Evolutionary conservation across 495 filamentous ascomycete species (phyloP).

Genomic region (Clohesyomyces aquaticus): DNA sequence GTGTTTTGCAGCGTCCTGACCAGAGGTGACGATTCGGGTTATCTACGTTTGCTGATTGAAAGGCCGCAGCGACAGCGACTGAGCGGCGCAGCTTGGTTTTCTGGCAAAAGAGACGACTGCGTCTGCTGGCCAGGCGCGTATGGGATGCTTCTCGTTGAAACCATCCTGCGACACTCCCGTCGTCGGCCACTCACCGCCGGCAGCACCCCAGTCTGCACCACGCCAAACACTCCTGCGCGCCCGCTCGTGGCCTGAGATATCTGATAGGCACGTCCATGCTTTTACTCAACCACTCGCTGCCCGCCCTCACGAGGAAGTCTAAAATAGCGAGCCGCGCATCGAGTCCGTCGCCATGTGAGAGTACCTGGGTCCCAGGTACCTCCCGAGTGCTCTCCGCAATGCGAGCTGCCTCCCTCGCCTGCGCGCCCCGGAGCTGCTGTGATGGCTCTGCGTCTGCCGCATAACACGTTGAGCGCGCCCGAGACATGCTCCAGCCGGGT

Average conservation of each 20-base stretch:
- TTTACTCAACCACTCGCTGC: neutral
- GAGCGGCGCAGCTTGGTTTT: conserved; percentile 4
- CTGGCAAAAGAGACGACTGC: conserved; percentile 30
- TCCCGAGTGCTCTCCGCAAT: neutral
- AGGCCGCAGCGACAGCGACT: neutral
- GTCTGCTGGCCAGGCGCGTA: conserved; percentile 33
- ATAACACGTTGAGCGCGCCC: conserved; percentile 11
- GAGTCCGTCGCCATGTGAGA: too few species aligned
- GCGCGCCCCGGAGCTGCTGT: conserved; percentile 1
- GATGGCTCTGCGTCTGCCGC: conserved; percentile 17
- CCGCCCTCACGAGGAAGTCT: neutral
- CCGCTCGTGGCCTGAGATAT: neutral
- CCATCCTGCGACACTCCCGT: conserved; percentile 11
- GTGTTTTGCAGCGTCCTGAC: too few species aligned
- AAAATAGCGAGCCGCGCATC: neutral
- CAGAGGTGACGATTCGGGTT: neutral
- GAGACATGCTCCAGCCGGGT: neutral
- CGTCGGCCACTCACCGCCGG: conserved; percentile 24
- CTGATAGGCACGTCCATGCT: conserved; percentile 21
- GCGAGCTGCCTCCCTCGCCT: neutral
- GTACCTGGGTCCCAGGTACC: too few species aligned
- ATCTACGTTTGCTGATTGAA: neutral
- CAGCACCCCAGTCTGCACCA: conserved; percentile 4
- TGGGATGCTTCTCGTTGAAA: conserved; percentile 21
- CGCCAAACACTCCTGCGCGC: conserved; percentile 9